Conservation (phyloP, 176 grass and related monocot species). For the Stipa capillata region DNA sequence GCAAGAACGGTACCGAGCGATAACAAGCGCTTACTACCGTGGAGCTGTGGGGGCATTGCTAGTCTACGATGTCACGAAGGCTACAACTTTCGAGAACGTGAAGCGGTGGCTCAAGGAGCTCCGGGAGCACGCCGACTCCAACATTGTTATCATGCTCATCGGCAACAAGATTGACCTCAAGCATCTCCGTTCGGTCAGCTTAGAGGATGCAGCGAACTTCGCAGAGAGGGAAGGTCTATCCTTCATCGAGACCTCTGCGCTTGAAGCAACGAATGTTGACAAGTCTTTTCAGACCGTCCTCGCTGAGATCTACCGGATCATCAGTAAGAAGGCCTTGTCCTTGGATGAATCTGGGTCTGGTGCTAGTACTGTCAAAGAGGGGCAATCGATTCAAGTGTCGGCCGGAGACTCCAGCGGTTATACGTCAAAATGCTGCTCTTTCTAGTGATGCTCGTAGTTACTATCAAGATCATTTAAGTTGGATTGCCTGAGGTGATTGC, state of each 20-base stretch:
- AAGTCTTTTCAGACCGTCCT: constrained; percentile 51
- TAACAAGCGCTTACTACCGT: constrained; percentile 81
- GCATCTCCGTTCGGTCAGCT: constrained; percentile 46
- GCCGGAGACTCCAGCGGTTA: background rate
- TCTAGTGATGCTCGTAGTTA: background rate
- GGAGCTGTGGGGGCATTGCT: constrained; percentile 67
- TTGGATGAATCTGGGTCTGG: background rate
- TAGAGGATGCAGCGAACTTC: constrained; percentile 29
- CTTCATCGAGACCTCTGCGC: constrained; percentile 80
- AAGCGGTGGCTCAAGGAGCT: constrained; percentile 76
- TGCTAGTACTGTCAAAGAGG: constrained; percentile 14
- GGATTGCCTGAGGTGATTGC: background rate
- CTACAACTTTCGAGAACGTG: constrained; percentile 46
- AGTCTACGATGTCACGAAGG: constrained; percentile 77
- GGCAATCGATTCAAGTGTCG: constrained; percentile 38
- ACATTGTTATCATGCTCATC: constrained; percentile 56
- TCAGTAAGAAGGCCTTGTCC: constrained; percentile 47
- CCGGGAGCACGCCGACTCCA: constrained; percentile 57
- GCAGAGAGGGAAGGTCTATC: constrained; percentile 55
- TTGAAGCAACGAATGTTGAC: constrained; percentile 74
- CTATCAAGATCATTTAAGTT: background rate
- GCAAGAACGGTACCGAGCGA: constrained; percentile 66
- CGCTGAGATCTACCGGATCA: constrained; percentile 40
- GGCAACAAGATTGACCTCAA: constrained; percentile 78
- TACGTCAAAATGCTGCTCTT: constrained; percentile 44